phyloP scores from a whole-genome alignment of 768 basidiomycete species.

The Mycena maculata region DNA sequence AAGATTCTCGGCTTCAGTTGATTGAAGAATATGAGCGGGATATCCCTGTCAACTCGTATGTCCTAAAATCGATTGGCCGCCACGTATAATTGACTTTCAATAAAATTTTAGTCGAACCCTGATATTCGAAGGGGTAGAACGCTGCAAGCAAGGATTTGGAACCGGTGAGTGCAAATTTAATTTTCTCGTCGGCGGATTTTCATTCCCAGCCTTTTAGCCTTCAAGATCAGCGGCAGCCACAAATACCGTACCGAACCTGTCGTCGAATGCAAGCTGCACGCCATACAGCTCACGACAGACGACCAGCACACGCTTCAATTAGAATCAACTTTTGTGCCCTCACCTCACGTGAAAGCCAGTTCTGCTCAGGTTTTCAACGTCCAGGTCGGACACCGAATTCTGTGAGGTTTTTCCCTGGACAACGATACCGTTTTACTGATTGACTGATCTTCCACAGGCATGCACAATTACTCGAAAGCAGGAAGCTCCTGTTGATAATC shows the following conservation, averaged over 20 bases:
- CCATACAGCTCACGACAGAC: slow-evolving; percentile 47
- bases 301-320: slow-evolving; percentile 51
- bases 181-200: neutral
- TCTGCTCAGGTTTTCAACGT: slow-evolving; percentile 42
- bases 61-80: neutral
- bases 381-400: slow-evolving; percentile 39
- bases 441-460: slow-evolving; percentile 31
- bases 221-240: slow-evolving; percentile 22
- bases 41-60: slow-evolving; percentile 7
- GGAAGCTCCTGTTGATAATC: slow-evolving; percentile 56
- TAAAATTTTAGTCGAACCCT: slow-evolving; percentile 9
- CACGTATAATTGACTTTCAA: neutral
- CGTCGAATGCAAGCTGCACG: slow-evolving; percentile 46
- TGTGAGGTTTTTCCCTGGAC: slow-evolving; percentile 42
- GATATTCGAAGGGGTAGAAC: slow-evolving; percentile 21
- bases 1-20: slow-evolving; percentile 13
- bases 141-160: slow-evolving; percentile 5
- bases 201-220: neutral
- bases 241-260: slow-evolving; percentile 34
- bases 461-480: slow-evolving; percentile 53
- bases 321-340: slow-evolving; percentile 46
- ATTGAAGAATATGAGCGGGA: slow-evolving; percentile 25
- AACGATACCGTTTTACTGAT: slow-evolving; percentile 1
- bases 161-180: neutral
- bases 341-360: slow-evolving; percentile 40